phyloP scores from a whole-genome alignment of 768 basidiomycete genomes.

The Phylloporus arenicola region DNA sequence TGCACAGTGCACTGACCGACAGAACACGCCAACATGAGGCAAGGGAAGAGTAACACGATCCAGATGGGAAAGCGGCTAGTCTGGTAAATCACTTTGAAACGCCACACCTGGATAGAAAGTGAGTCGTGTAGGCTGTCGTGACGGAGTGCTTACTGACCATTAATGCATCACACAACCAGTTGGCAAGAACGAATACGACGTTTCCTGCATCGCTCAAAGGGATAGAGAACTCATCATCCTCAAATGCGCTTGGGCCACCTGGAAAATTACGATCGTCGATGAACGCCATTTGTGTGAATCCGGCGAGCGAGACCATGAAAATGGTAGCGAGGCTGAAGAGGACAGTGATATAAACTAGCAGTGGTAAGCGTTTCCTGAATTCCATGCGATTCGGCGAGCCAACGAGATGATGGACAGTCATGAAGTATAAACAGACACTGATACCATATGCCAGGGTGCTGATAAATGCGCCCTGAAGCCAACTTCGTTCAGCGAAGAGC shows the following conservation, averaged over 20 bases:
- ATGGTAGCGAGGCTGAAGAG: too few relatives aligned
- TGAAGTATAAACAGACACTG: too few relatives aligned
- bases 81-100: constrained; percentile 17
- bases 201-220: constrained; percentile 15
- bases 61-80: constrained; percentile 1
- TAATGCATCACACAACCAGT: constrained; percentile 15
- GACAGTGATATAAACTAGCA: too few relatives aligned
- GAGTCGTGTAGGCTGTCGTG: not conserved
- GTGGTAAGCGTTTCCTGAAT: too few relatives aligned
- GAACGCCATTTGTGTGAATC: constrained; percentile 27
- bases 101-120: not conserved
- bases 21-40: too few relatives aligned
- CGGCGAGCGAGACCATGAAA: too few relatives aligned
- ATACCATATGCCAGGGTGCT: too few relatives aligned
- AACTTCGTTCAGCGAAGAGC: too few relatives aligned
- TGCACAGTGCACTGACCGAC: not conserved
- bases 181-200: constrained; percentile 2
- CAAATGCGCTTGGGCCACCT: constrained; percentile 27
- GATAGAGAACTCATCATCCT: constrained; percentile 16
- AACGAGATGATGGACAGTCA: too few relatives aligned
- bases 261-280: constrained; percentile 30
- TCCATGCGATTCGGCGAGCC: too few relatives aligned
- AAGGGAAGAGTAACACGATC: constrained; percentile 6
- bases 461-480: too few relatives aligned
- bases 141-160: constrained; percentile 8